phyloP scores from a whole-genome alignment of 306 rosid genomes.

The Echinosophora koreensis region DNA sequence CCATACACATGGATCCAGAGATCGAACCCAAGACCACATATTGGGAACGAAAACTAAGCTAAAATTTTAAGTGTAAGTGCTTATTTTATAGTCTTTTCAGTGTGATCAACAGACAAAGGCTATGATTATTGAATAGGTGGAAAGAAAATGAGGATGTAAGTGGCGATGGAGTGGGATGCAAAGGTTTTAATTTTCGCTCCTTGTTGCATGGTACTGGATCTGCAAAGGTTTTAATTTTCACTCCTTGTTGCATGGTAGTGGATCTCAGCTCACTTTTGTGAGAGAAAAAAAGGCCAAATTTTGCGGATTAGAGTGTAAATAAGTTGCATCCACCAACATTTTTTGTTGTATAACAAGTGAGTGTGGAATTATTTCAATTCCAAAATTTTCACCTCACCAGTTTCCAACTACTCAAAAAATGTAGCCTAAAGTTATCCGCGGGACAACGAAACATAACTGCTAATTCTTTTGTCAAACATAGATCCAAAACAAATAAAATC shows the following conservation, averaged over 20 bases:
- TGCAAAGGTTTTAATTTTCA: neutral
- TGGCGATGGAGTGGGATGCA: neutral
- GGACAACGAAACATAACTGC: neutral
- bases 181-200: neutral
- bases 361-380: neutral
- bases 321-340: neutral
- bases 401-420: neutral
- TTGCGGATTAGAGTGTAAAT: neutral
- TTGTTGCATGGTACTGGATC: too few species aligned
- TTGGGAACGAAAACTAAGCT: neutral
- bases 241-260: neutral
- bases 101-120: neutral
- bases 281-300: neutral
- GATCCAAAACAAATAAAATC: neutral
- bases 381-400: constrained; percentile 12
- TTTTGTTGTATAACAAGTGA: neutral
- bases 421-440: constrained; percentile 18
- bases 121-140: neutral
- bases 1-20: too few species aligned
- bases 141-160: constrained; percentile 10
- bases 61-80: neutral
- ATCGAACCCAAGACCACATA: too few species aligned
- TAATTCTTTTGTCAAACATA: constrained; percentile 7
- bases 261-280: neutral
- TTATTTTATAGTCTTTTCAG: neutral